phyloP scores from a whole-genome alignment of 2,329 filamentous ascomycete genomes.

The Claviceps arundinis region DNA sequence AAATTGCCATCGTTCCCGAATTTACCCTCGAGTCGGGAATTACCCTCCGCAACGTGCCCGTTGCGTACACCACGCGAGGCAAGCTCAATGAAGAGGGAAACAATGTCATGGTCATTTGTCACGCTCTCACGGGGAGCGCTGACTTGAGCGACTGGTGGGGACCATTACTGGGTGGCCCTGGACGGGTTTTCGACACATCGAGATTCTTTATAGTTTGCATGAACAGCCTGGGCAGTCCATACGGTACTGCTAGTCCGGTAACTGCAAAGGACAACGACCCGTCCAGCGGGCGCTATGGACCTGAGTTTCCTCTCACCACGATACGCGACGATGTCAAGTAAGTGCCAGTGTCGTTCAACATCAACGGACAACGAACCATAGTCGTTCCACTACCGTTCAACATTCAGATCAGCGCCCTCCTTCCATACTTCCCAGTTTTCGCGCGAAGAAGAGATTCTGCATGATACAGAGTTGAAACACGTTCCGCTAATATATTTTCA shows the following conservation, averaged over 20 bases:
- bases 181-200: constrained; percentile 67
- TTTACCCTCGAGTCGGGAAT: constrained; percentile 92
- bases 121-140: constrained; percentile 73
- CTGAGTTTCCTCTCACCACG: constrained; percentile 91
- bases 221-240: constrained; percentile 75
- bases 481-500: constrained; percentile 26
- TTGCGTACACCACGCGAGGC: constrained; percentile 55
- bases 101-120: constrained; percentile 67
- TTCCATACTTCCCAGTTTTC: background rate
- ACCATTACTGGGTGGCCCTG: constrained; percentile 63
- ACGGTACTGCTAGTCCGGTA: constrained; percentile 76
- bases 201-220: constrained; percentile 78
- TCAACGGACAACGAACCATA: background rate
- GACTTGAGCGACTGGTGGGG: constrained; percentile 87
- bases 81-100: constrained; percentile 43
- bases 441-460: background rate
- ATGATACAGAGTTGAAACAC: background rate
- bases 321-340: constrained; percentile 92
- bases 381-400: background rate
- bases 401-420: background rate
- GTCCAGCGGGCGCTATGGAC: constrained; percentile 67
- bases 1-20: constrained; percentile 71
- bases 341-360: constrained; percentile 18
- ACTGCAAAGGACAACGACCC: constrained; percentile 76
- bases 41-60: constrained; percentile 60